A percentile compares a stretch with the other conserved stretches of the same genome.
Conservation (phyloP, 306 rosid genomes). For the Acacia acuminata region DNA sequence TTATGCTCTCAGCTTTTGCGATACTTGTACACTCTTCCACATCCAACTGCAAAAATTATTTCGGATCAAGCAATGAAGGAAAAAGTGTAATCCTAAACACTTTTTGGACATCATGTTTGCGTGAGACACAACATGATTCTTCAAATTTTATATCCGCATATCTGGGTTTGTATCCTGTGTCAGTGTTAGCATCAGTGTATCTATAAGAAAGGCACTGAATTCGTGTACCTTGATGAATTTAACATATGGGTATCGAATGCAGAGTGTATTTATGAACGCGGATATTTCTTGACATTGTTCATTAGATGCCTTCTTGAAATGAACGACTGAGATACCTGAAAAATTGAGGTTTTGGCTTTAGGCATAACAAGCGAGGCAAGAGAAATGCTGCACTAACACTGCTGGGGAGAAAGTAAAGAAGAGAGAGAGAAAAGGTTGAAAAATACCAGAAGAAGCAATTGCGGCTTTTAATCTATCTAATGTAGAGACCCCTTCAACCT, state of each 20-base stretch:
- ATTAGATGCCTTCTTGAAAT: slow-evolving; percentile 67
- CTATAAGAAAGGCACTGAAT: not conserved
- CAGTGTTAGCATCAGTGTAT: not conserved
- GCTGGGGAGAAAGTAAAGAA: not conserved
- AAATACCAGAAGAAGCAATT: slow-evolving; percentile 60
- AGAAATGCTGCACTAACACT: not conserved
- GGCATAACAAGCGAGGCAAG: slow-evolving; percentile 19
- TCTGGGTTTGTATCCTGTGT: not conserved
- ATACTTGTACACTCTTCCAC: slow-evolving; percentile 53
- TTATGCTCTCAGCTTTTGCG: slow-evolving; percentile 61
- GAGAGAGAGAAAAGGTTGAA: not conserved
- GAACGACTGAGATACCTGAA: slow-evolving; percentile 75
- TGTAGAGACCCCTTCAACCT: slow-evolving; percentile 73
- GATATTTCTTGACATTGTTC: slow-evolving; percentile 75
- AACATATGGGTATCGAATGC: slow-evolving; percentile 61
- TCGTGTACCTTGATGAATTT: slow-evolving; percentile 54
- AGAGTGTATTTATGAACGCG: slow-evolving; percentile 66
- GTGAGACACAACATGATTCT: not conserved
- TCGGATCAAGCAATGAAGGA: not conserved
- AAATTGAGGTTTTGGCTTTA: slow-evolving; percentile 34
- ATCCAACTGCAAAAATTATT: slow-evolving; percentile 47
- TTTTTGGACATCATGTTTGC: not conserved
- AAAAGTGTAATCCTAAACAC: not conserved
- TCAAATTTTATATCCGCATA: not conserved
- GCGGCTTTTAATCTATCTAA: slow-evolving; percentile 71